Conservation (phyloP, 2,329 filamentous ascomycete species). For the Microdochium trichocladiopsis region DNA sequence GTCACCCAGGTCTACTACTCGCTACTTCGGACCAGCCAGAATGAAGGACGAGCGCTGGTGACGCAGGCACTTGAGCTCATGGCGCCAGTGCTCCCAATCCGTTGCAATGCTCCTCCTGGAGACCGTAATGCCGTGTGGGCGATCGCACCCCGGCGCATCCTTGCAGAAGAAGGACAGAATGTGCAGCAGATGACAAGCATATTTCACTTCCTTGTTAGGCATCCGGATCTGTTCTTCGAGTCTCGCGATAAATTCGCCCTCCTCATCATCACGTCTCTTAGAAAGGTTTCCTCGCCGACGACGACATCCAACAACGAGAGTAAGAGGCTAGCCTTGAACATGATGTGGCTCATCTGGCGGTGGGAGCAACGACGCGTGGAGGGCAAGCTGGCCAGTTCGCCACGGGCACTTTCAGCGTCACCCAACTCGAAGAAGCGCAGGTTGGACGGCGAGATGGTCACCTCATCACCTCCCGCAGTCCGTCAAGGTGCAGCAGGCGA, state of each 20-base stretch:
- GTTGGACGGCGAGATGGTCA: slow-evolving; percentile 55
- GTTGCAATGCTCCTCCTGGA: slow-evolving; percentile 60
- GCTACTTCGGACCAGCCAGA: slow-evolving; percentile 85
- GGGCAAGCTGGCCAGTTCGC: slow-evolving; percentile 36
- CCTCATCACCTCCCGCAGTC: slow-evolving; percentile 46
- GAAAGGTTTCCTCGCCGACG: slow-evolving; percentile 78
- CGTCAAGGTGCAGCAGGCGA: slow-evolving; percentile 37
- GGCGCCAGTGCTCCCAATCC: slow-evolving; percentile 86
- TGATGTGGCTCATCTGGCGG: slow-evolving; percentile 84
- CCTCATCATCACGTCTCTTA: slow-evolving; percentile 79
- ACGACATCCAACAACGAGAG: slow-evolving; percentile 85
- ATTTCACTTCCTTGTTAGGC: slow-evolving; percentile 90
- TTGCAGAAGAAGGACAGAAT: slow-evolving; percentile 92
- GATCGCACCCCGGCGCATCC: slow-evolving; percentile 78
- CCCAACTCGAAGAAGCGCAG: slow-evolving; percentile 70
- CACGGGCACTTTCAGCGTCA: slow-evolving; percentile 52
- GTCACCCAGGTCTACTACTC: slow-evolving; percentile 92
- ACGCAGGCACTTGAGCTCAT: slow-evolving; percentile 92
- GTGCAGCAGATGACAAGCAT: slow-evolving; percentile 94
- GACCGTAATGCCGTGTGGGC: slow-evolving; percentile 83
- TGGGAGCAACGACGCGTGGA: slow-evolving; percentile 85
- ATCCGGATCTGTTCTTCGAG: slow-evolving; percentile 91
- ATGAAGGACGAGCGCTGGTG: slow-evolving; percentile 85
- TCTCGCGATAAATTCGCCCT: slow-evolving; percentile 85
- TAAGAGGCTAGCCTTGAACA: slow-evolving; percentile 82